These are phyloP conservation scores for Xerophyta viscosa DNA, from an alignment of 106 monocot genomes.

Conservation along the genomic window DNA sequence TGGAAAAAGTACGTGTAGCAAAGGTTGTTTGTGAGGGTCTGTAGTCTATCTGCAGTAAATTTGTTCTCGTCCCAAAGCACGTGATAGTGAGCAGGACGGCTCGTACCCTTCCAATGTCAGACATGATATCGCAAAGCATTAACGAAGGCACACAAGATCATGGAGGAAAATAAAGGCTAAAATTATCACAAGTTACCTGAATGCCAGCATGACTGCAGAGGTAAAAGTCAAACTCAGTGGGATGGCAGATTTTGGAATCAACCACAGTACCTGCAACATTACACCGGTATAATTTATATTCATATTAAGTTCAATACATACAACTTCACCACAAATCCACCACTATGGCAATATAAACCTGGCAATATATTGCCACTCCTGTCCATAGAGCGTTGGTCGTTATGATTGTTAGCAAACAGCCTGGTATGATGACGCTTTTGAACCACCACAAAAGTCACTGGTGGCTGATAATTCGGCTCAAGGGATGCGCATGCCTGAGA, in stretches of 20 bases:
- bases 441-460: slow-evolving; percentile 89
- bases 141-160: neutral
- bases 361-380: slow-evolving; percentile 86
- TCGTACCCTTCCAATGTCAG: slow-evolving; percentile 72
- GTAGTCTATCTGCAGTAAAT: slow-evolving; percentile 63
- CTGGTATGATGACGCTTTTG: slow-evolving; percentile 92
- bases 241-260: slow-evolving; percentile 89
- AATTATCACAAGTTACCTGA: slow-evolving; percentile 26
- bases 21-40: slow-evolving; percentile 79
- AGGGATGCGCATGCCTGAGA: slow-evolving; percentile 77
- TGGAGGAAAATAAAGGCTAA: neutral
- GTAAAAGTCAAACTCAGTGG: slow-evolving; percentile 87
- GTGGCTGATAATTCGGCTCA: slow-evolving; percentile 89
- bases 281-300: too few relatives aligned
- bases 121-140: too few relatives aligned
- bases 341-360: slow-evolving; percentile 40
- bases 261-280: slow-evolving; percentile 70
- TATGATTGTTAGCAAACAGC: slow-evolving; percentile 84
- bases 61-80: slow-evolving; percentile 94
- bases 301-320: too few relatives aligned
- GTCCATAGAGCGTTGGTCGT: slow-evolving; percentile 48
- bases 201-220: slow-evolving; percentile 93
- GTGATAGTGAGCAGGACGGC: slow-evolving; percentile 91
- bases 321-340: too few relatives aligned
- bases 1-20: slow-evolving; percentile 65